These are phyloP conservation scores for Kwoniella mangroviensis DNA, from an alignment of 768 basidiomycete genomes.

Conservation along the genomic window DNA sequence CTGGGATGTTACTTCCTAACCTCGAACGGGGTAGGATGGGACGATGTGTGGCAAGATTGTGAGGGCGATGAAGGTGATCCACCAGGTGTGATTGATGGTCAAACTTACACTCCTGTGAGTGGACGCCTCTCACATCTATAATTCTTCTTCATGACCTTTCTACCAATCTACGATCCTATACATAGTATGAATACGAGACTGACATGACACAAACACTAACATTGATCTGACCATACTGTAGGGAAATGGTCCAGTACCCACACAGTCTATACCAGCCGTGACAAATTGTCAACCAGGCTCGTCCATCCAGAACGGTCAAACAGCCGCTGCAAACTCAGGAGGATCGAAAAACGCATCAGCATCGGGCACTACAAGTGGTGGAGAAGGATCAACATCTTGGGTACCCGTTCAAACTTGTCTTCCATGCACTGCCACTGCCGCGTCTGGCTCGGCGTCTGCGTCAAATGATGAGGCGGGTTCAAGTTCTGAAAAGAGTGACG, in stretches of 20 bases:
- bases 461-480: neutral
- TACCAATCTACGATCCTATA: too few species aligned
- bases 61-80: slow-evolving; percentile 37
- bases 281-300: slow-evolving; percentile 32
- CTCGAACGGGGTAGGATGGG: slow-evolving; percentile 34
- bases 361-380: neutral
- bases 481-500: neutral
- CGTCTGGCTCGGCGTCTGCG: neutral
- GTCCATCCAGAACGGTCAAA: slow-evolving; percentile 39
- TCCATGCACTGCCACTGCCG: slow-evolving; percentile 28
- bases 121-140: neutral
- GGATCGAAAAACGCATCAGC: slow-evolving; percentile 3
- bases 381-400: slow-evolving; percentile 26
- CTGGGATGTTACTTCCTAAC: slow-evolving; percentile 48
- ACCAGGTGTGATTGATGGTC: slow-evolving; percentile 39
- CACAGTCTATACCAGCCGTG: slow-evolving; percentile 28
- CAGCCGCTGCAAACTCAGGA: slow-evolving; percentile 16
- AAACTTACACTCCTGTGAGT: slow-evolving; percentile 35
- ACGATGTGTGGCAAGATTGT: slow-evolving; percentile 44
- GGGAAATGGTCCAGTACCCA: slow-evolving; percentile 17
- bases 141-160: too few species aligned
- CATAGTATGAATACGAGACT: too few species aligned
- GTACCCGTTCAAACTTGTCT: slow-evolving; percentile 32
- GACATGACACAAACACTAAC: too few species aligned
- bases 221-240: slow-evolving; percentile 7